Evolutionary conservation across 179 eudicot species (phyloP).

Genomic region (Spergularia azorica): DNA sequence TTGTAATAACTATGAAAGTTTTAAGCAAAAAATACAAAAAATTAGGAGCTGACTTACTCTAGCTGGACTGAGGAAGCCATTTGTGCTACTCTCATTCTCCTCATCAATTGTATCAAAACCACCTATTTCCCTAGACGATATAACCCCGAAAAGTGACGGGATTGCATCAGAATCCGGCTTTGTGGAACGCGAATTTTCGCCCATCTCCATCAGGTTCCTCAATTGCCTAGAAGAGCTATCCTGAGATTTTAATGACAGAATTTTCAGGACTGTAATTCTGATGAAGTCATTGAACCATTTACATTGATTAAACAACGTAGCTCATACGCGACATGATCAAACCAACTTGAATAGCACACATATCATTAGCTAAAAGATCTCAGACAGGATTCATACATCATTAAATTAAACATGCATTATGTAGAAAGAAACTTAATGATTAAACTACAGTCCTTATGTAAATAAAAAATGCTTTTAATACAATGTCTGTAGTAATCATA

Average conservation of each 20-base stretch:
- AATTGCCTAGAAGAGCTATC: slow-evolving; percentile 26
- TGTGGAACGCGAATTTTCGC: slow-evolving; percentile 17
- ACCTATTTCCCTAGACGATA: slow-evolving; percentile 43
- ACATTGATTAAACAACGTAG: neutral
- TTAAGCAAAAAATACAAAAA: no score
- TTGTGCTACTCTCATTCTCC: slow-evolving; percentile 22
- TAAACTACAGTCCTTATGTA: no score
- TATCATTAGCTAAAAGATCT: neutral
- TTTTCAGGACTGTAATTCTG: no score
- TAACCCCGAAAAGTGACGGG: slow-evolving; percentile 53
- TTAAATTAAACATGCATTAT: no score
- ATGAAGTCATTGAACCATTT: no score
- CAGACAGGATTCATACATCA: no score
- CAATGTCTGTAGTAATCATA: no score
- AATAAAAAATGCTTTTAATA: no score
- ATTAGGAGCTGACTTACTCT: slow-evolving; percentile 15
- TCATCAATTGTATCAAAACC: slow-evolving; percentile 48
- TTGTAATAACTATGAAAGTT: no score
- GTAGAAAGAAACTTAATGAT: no score
- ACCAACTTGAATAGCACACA: neutral
- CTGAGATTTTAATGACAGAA: neutral
- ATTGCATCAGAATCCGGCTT: slow-evolving; percentile 34
- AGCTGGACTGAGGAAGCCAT: slow-evolving; percentile 10
- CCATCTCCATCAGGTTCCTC: slow-evolving; percentile 44
- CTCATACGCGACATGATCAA: neutral